Evolutionary conservation across 2,329 filamentous ascomycete genomes (phyloP), one percentile per base, ranked within the genome.

Genomic region (Karstenula rhodostoma): DNA sequence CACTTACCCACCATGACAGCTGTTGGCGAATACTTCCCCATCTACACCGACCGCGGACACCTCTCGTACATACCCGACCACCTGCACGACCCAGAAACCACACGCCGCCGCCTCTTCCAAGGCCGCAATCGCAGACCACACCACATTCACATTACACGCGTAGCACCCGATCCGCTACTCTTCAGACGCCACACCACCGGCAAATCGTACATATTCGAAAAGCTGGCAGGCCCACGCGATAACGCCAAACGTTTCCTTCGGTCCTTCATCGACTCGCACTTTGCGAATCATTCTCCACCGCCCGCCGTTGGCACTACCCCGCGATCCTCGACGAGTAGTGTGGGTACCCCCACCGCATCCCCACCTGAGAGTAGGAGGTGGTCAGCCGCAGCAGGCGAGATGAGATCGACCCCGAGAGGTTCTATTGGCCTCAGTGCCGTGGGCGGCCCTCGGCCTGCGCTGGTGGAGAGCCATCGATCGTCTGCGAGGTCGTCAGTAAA

Each of bases 111-210:
- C 62, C 60, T 81, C 65, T 86, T 84, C 70, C 81, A 82, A 68
- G 80, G 80, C 58, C 82, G 84, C 66, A 81, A 76, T 60, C 81
- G 83, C 65, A 79, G 84, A 69, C 84, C 84, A 46, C 84, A 86
- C 67, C 85, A 84, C 44, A 86, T 87, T 61, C 83, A 85, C 71
- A 86, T 87, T 60, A 79, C 79, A 60, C 82, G 80, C 58, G 85
- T 82, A 63, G 81, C 74, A 46, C 80, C 62, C 73, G 82, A 82
- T 56, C 75, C 76, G n/a, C 71, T 65, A 44, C 54, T 74, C 55
- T 60, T 66, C 62, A 64, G 61, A 62, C 66, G 67, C 69, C 72
- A 69, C 71, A 72, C 67, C 67, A 69, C 69, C 66, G 75, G 62
- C 64, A 76, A 71, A 62, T 71, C 74, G 50, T 72, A 73, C 65